Evolutionary conservation across 345 rosid genomes (phyloP), one percentile per base, ranked within the genome.

Genomic region (Excoecaria cochinchinensis): DNA sequence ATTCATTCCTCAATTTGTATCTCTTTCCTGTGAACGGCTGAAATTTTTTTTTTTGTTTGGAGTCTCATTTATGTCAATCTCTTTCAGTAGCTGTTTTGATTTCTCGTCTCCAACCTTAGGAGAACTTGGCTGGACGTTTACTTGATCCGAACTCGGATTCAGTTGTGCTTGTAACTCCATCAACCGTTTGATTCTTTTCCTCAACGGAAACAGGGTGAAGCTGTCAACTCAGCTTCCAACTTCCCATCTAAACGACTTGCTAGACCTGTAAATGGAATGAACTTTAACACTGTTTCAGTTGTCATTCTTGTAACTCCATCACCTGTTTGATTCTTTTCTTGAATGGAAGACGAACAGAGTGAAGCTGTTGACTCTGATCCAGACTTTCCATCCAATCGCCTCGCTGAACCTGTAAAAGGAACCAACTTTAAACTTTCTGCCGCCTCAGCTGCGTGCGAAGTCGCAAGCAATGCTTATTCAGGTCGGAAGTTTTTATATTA

Each of bases 1-100:
- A 1, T 1, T 72, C 68, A 72, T 36, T 42, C 67, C 22, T 12
- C 50, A 72, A 50, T 14, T 67, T 42, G 56, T 77, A 55, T 47
- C 71, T 72, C 66, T 55, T 76, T 39, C 74, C 80, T 1, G 80
- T 68, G 19, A 77, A 77, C 40, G 75, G 78, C 60, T 46, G 75
- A 58, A 73, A 81, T n/a, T 50, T 42, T 31, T 2, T 39, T 76
- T 19, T 21, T 69, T 69, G 40, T 63, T 42, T 8, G 66, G 15
- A 55, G 53, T 46, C n/a, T n/a, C 72, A 44, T 25, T 51, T 47
- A 24, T 57, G 24, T 24, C 16, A 67, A 62, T 62, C 46, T 62
- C 36, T 19, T 6, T 38, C 21, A 25, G 13, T 12, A 22, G 7
- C 48, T 61, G 5, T 19, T 9, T 55, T 12, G 22, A 38, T 51